Percentiles rank a stretch among this genome's conserved stretches.
These are phyloP conservation scores for Emmonsia crescens DNA, from an alignment of 2,329 filamentous ascomycete species.

Conservation along the genomic window DNA sequence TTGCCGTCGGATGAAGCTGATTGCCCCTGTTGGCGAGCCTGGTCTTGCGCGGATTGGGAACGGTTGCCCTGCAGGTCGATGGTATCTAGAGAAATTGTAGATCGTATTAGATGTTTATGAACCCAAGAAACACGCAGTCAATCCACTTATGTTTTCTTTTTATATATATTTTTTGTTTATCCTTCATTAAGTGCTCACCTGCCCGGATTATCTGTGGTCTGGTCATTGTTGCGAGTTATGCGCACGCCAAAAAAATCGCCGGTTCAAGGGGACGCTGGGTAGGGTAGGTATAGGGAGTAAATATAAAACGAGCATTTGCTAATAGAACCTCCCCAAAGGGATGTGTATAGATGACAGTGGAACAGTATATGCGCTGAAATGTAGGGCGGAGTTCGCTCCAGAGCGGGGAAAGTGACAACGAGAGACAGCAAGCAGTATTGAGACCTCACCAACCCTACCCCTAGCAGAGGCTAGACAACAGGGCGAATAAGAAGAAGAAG, in stretches of 20 bases:
- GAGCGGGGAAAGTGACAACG: constrained; percentile 12
- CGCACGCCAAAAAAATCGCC: constrained; percentile 4
- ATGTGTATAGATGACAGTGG: background rate
- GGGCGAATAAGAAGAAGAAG: background rate
- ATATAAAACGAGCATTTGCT: constrained; percentile 6
- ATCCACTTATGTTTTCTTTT: background rate
- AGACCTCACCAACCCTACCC: constrained; percentile 11
- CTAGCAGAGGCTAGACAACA: background rate
- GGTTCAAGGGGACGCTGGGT: background rate
- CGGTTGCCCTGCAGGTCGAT: constrained; percentile 84
- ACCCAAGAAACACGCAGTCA: background rate
- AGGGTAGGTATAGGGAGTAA: background rate
- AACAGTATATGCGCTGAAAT: constrained; percentile 12
- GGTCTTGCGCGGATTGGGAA: constrained; percentile 74
- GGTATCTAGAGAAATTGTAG: constrained; percentile 54
- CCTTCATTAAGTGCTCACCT: constrained; percentile 22
- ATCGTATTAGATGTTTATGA: constrained; percentile 1
- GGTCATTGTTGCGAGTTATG: constrained; percentile 23
- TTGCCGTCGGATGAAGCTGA: constrained; percentile 42
- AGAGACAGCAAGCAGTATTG: constrained; percentile 13
- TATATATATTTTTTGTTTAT: background rate
- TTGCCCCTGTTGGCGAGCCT: constrained; percentile 48
- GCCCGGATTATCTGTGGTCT: constrained; percentile 37
- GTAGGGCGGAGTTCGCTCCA: constrained; percentile 11
- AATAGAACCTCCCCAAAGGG: background rate